phyloP scores from a whole-genome alignment of 345 rosid genomes.

The Alliaria petiolata region DNA sequence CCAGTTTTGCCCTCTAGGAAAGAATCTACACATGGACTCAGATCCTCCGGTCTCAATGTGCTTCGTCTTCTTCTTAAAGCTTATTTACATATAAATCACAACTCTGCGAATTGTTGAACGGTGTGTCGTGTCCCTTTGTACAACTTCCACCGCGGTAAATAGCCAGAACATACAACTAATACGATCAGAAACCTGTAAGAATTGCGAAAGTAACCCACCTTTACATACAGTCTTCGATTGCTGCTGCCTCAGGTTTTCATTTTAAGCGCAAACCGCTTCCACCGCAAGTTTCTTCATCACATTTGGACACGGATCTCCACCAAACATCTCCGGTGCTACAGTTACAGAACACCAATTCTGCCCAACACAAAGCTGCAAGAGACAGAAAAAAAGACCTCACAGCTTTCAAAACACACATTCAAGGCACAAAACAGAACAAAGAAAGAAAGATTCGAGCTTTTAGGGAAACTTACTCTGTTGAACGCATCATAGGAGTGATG shows the following conservation, averaged over 20 bases:
- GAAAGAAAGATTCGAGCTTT: not conserved
- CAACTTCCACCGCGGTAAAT: constrained; percentile 67
- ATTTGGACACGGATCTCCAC: constrained; percentile 91
- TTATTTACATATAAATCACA: constrained; percentile 34
- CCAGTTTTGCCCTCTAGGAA: constrained; percentile 8
- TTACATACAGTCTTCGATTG: constrained; percentile 5
- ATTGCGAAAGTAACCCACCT: constrained; percentile 16
- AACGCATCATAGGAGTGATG: constrained; percentile 92
- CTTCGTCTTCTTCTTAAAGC: constrained; percentile 30
- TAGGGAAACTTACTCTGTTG: constrained; percentile 51
- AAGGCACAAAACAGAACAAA: not conserved
- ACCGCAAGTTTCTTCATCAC: constrained; percentile 94
- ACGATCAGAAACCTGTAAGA: constrained; percentile 22
- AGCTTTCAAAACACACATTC: constrained; percentile 2
- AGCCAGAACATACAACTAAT: constrained; percentile 31
- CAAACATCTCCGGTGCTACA: constrained; percentile 91
- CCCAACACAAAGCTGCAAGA: constrained; percentile 83
- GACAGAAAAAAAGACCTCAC: not conserved
- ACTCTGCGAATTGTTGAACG: constrained; percentile 34
- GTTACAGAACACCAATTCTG: constrained; percentile 87
- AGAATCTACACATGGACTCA: constrained; percentile 57
- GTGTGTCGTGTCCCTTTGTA: constrained; percentile 61
- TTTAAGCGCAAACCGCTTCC: constrained; percentile 79
- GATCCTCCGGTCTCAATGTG: constrained; percentile 53
- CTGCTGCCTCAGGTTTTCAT: constrained; percentile 16